A percentile compares a stretch with the other conserved stretches of the same genome.
Evolutionary conservation across 768 basidiomycete species (phyloP).

Genomic region (Pluteus cervinus): DNA sequence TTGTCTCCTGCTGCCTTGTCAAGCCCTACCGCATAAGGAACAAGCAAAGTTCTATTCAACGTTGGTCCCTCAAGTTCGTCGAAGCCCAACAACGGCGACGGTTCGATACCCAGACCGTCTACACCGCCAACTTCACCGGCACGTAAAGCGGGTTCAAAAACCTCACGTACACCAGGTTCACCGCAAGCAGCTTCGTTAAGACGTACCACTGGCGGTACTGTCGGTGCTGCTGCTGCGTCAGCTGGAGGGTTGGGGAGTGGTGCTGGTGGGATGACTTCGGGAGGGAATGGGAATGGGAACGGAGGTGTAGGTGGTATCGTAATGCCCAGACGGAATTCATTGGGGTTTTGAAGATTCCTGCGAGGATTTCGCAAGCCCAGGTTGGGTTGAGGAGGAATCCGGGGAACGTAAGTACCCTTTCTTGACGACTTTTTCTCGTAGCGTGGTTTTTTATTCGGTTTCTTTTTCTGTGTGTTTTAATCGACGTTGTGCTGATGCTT

Average conservation of each 20-base stretch:
- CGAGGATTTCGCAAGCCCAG: slow-evolving; percentile 71
- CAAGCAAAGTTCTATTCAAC: no score
- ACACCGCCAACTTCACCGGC: slow-evolving; percentile 12
- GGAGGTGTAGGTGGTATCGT: no score
- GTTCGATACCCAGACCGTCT: no score
- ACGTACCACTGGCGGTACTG: slow-evolving; percentile 17
- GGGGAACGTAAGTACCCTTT: slow-evolving; percentile 61
- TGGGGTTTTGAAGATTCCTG: slow-evolving; percentile 73
- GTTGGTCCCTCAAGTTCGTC: no score
- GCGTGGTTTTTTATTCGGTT: no score
- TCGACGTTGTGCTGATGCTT: slow-evolving; percentile 9
- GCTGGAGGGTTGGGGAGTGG: neutral
- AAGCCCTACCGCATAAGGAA: no score
- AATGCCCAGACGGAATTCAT: slow-evolving; percentile 55
- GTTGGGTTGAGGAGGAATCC: slow-evolving; percentile 68
- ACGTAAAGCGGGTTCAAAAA: slow-evolving; percentile 8
- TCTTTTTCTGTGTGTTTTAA: neutral
- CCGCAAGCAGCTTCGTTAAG: slow-evolving; percentile 30
- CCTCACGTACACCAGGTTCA: slow-evolving; percentile 15
- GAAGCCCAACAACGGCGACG: no score
- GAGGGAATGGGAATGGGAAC: no score
- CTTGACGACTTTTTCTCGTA: slow-evolving; percentile 3
- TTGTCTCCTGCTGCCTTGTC: no score
- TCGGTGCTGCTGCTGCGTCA: slow-evolving; percentile 12
- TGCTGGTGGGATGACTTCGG: no score